A percentile compares a stretch with the other conserved stretches of the same genome.
Conservation (phyloP, 2,329 filamentous ascomycete species). For the Monosporascus sp. region DNA sequence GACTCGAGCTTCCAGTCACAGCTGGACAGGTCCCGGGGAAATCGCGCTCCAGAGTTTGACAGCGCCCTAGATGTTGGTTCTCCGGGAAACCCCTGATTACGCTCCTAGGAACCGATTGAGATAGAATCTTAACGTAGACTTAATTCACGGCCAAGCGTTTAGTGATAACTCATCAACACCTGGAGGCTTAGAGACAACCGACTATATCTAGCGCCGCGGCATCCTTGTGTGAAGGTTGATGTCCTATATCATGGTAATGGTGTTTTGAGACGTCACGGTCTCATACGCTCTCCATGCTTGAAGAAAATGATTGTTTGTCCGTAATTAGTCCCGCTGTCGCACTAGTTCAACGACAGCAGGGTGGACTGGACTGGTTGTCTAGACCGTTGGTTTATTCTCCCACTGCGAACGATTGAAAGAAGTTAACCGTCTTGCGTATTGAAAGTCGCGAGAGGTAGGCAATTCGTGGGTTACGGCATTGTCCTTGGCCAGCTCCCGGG, state of each 20-base stretch:
- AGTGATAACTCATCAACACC: not conserved
- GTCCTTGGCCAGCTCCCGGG: not conserved
- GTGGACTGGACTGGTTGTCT: slow-evolving; percentile 65
- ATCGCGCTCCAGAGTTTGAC: slow-evolving; percentile 57
- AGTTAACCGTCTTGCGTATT: slow-evolving; percentile 56
- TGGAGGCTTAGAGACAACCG: too few relatives aligned
- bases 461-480: slow-evolving; percentile 44
- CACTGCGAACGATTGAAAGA: slow-evolving; percentile 52
- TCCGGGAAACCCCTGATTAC: slow-evolving; percentile 16
- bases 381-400: slow-evolving; percentile 58
- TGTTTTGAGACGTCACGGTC: too few relatives aligned
- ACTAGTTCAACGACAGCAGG: slow-evolving; percentile 53
- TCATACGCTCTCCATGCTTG: not conserved
- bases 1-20: slow-evolving; percentile 17
- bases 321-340: slow-evolving; percentile 58
- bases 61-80: slow-evolving; percentile 36
- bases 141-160: not conserved
- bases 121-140: not conserved
- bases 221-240: too few relatives aligned
- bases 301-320: slow-evolving; percentile 45
- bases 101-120: too few relatives aligned
- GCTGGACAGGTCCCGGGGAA: slow-evolving; percentile 16
- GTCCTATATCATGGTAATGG: too few relatives aligned
- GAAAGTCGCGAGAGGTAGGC: slow-evolving; percentile 55
- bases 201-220: too few relatives aligned